Evolutionary conservation across 192 early-diverging fungal genomes (phyloP).

Genomic region (Kappamyces sp.): DNA sequence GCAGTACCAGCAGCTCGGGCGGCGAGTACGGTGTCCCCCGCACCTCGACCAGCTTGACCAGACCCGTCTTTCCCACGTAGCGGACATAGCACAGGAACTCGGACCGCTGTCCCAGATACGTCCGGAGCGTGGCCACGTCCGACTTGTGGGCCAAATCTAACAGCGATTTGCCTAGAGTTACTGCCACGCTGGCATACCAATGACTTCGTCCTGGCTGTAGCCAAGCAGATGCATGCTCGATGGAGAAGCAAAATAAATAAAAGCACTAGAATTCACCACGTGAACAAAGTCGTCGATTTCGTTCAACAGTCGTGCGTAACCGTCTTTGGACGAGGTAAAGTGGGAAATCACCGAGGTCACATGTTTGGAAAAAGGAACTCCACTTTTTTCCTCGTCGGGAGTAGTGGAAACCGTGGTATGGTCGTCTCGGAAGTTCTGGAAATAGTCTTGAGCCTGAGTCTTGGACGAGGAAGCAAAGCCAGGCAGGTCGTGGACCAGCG

Average conservation of each 20-base stretch:
- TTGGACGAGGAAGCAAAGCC: too few species aligned
- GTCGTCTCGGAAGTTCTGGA: too few species aligned
- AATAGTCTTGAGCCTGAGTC: too few species aligned
- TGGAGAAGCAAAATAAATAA: conserved; percentile 22
- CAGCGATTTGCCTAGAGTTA: conserved; percentile 10
- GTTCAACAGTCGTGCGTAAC: conserved; percentile 25
- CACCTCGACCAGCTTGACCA: conserved; percentile 29
- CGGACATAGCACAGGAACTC: conserved; percentile 23
- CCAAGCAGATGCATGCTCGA: conserved; percentile 23
- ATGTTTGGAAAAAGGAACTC: conserved; percentile 5
- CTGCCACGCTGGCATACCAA: background rate
- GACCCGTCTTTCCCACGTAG: conserved; percentile 24
- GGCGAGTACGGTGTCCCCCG: conserved; percentile 23
- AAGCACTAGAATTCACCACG: conserved; percentile 24
- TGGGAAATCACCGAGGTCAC: conserved; percentile 40
- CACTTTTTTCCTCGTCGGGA: too few species aligned
- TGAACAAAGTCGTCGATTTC: conserved; percentile 38
- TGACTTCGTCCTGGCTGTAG: conserved; percentile 21
- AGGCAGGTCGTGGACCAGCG: too few species aligned
- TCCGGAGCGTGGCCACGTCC: conserved; percentile 15
- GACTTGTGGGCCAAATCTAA: conserved; percentile 24
- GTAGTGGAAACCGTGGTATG: too few species aligned
- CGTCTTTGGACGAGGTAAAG: conserved; percentile 30
- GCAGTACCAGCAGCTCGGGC: conserved; percentile 10
- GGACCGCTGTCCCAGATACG: background rate